Conservation (phyloP, 495 filamentous ascomycete species). For the Staphylotrichum tortipilum region DNA sequence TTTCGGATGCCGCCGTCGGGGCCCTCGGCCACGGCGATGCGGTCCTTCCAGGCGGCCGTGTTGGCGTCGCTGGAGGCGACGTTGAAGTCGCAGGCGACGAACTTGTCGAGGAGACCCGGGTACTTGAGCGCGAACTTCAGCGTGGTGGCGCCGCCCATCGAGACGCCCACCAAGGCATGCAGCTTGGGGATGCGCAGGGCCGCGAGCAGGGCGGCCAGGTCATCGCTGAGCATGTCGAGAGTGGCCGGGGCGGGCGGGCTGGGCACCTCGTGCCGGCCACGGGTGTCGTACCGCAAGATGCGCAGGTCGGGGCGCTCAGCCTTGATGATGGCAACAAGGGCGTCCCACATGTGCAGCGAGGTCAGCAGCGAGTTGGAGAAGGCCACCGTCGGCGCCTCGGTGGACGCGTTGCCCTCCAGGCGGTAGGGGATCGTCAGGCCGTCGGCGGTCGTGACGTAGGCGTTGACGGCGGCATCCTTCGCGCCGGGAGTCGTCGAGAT, state of each 20-base stretch:
- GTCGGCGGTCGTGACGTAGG: slow-evolving; percentile 61
- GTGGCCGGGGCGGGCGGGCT: slow-evolving; percentile 33
- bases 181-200: slow-evolving; percentile 53
- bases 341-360: slow-evolving; percentile 67
- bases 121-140: slow-evolving; percentile 62
- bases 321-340: slow-evolving; percentile 52
- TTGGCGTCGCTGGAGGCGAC: slow-evolving; percentile 57
- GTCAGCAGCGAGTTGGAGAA: slow-evolving; percentile 70
- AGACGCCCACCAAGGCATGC: slow-evolving; percentile 60
- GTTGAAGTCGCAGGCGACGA: slow-evolving; percentile 75
- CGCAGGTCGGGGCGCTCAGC: slow-evolving; percentile 53
- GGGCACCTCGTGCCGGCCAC: slow-evolving; percentile 51
- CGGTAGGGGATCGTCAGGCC: slow-evolving; percentile 60
- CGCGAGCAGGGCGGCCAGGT: slow-evolving; percentile 51
- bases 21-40: slow-evolving; percentile 57
- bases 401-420: slow-evolving; percentile 61
- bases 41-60: slow-evolving; percentile 65
- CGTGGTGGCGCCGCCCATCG: slow-evolving; percentile 66
- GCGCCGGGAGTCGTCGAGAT: slow-evolving; percentile 37
- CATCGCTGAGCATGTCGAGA: slow-evolving; percentile 56
- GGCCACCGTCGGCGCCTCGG: slow-evolving; percentile 57
- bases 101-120: slow-evolving; percentile 47
- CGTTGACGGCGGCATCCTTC: slow-evolving; percentile 47
- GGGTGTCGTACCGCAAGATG: slow-evolving; percentile 61
- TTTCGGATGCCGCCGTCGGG: slow-evolving; percentile 47